Conservation (phyloP, 1,284 basidiomycete species). For the Sparassis latifolia region DNA sequence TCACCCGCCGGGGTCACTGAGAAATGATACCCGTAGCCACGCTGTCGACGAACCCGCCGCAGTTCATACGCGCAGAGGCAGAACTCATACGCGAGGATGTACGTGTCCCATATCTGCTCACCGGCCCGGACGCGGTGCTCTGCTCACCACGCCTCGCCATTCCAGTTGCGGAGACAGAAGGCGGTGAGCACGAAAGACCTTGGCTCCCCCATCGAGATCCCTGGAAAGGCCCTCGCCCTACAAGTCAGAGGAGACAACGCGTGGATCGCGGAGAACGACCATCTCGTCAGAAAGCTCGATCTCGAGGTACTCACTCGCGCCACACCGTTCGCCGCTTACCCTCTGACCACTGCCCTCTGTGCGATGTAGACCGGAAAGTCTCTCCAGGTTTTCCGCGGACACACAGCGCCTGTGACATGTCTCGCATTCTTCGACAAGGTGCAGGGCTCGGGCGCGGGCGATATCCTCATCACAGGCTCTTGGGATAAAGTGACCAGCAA, state of each 20-base stretch:
- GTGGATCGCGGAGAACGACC: conserved; percentile 85
- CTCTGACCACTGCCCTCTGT: neutral
- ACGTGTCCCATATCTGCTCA: conserved; percentile 17
- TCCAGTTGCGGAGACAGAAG: conserved; percentile 65
- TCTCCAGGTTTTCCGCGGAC: conserved; percentile 69
- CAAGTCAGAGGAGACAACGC: conserved; percentile 57
- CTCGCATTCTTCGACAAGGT: conserved; percentile 55
- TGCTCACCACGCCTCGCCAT: neutral
- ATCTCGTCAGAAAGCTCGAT: conserved; percentile 65
- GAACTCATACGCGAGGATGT: conserved; percentile 69
- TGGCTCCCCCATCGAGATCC: conserved; percentile 72
- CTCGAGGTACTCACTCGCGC: conserved; percentile 50
- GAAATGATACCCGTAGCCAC: conserved; percentile 4
- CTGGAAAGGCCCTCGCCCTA: conserved; percentile 70
- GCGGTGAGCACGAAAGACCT: conserved; percentile 63
- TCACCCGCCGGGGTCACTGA: too few relatives aligned
- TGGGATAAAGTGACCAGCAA: conserved; percentile 71
- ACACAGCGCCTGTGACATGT: conserved; percentile 82
- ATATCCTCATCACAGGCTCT: conserved; percentile 75
- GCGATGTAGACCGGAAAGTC: conserved; percentile 68
- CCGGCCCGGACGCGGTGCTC: neutral
- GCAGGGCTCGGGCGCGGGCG: conserved; percentile 29
- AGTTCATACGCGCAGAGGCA: conserved; percentile 66
- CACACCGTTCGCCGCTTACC: neutral
- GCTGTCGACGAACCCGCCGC: conserved; percentile 23